Percentiles rank a stretch among this genome's conserved stretches.
These are phyloP conservation scores for Rubus idaeus DNA, from an alignment of 306 rosid genomes.

Conservation along the genomic window DNA sequence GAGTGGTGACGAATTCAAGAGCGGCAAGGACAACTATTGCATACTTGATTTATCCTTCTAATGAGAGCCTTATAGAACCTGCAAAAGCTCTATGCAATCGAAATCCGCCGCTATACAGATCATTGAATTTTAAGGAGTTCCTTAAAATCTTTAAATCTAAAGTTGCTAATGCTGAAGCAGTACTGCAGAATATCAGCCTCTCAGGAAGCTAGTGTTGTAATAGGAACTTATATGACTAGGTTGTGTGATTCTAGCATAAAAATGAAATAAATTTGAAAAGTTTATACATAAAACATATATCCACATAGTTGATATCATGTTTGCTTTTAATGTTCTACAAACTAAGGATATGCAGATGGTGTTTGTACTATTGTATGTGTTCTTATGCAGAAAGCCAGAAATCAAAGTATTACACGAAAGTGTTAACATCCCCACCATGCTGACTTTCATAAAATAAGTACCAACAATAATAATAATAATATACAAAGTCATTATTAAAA, in stretches of 20 bases:
- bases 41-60: conserved; percentile 54
- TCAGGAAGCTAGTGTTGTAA: not conserved
- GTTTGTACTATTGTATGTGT: not conserved
- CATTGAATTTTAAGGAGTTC: conserved; percentile 49
- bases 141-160: conserved; percentile 27
- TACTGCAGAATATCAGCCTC: conserved; percentile 9
- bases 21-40: conserved; percentile 48
- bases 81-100: conserved; percentile 38
- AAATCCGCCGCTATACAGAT: conserved; percentile 37
- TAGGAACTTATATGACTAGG: not conserved
- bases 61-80: conserved; percentile 49
- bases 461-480: not conserved
- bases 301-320: not conserved
- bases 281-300: not conserved
- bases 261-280: not conserved
- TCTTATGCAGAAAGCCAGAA: conserved; percentile 2
- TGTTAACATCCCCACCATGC: not conserved
- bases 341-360: not conserved
- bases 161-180: conserved; percentile 39
- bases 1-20: conserved; percentile 61
- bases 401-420: not conserved
- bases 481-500: not conserved
- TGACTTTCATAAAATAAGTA: not conserved
- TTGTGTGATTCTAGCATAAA: not conserved
- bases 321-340: not conserved